Percentiles rank a stretch among this genome's conserved stretches.
These are phyloP conservation scores for Vigna hirtella DNA, from an alignment of 306 rosid species.

Conservation along the genomic window DNA sequence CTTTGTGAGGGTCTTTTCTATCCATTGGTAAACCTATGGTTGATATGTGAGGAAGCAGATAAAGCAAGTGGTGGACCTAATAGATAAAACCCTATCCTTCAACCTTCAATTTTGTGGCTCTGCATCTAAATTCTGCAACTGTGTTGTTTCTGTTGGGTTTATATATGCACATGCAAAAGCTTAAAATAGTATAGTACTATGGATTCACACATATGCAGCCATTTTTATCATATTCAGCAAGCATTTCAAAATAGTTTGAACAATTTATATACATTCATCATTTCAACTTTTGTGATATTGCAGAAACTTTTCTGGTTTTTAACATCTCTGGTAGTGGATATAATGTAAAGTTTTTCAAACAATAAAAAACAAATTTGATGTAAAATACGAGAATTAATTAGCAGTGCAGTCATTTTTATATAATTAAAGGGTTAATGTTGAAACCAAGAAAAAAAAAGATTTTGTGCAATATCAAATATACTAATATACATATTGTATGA, in stretches of 20 bases:
- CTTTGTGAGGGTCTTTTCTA: conserved; percentile 13
- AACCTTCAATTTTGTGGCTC: conserved; percentile 51
- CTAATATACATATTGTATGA: no score
- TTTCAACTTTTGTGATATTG: background rate
- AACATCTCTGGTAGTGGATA: no score
- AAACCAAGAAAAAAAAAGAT: no score
- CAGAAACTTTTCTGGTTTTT: no score
- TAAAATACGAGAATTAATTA: no score
- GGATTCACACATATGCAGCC: background rate
- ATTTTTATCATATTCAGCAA: background rate
- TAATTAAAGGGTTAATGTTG: no score
- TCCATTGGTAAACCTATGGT: conserved; percentile 49
- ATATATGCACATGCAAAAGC: background rate
- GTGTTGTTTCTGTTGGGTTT: background rate
- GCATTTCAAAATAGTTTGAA: background rate
- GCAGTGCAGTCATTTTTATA: no score
- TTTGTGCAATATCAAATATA: no score
- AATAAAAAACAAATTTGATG: no score
- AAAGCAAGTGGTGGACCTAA: conserved; percentile 46
- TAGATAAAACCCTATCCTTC: conserved; percentile 68
- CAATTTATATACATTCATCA: no score
- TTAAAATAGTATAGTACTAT: background rate
- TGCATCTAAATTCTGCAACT: background rate
- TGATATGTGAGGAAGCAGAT: conserved; percentile 34
- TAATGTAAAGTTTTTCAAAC: no score